Evolutionary conservation across 768 basidiomycete species (phyloP).

Genomic region (Podaxis sp.): DNA sequence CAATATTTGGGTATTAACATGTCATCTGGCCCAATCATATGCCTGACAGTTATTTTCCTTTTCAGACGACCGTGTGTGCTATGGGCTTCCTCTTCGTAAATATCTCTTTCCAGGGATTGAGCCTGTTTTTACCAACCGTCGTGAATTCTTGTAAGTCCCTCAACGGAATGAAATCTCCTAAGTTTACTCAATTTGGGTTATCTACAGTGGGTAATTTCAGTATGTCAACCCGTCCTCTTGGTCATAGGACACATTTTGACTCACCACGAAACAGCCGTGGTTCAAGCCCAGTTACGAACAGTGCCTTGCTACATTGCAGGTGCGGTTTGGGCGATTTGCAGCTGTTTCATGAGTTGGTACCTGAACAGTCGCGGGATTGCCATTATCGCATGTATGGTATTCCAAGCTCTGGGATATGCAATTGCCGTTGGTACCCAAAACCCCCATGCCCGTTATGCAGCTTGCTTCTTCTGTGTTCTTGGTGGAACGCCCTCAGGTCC

Average conservation of each 20-base stretch:
- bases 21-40: not conserved
- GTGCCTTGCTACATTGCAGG: conserved; percentile 46
- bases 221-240: conserved; percentile 17
- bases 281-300: conserved; percentile 47
- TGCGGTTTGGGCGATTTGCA: conserved; percentile 36
- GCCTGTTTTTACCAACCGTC: conserved; percentile 46
- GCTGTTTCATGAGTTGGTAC: conserved; percentile 35
- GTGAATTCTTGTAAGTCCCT: conserved; percentile 37
- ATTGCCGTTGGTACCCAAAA: conserved; percentile 41
- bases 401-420: conserved; percentile 42
- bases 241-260: not conserved
- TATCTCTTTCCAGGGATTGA: conserved; percentile 44
- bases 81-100: conserved; percentile 34
- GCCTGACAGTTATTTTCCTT: not conserved
- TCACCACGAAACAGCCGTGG: conserved; percentile 29
- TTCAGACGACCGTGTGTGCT: conserved; percentile 29
- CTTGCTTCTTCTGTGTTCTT: conserved; percentile 42
- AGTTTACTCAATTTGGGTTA: not conserved
- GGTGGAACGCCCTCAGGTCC: conserved; percentile 40
- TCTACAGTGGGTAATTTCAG: conserved; percentile 35
- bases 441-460: conserved; percentile 44
- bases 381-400: conserved; percentile 31
- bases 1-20: conserved; percentile 18
- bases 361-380: conserved; percentile 33
- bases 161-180: not conserved